These are phyloP conservation scores for Solanum tacnaense DNA, from an alignment of 257 asterid genomes.

Conservation along the genomic window DNA sequence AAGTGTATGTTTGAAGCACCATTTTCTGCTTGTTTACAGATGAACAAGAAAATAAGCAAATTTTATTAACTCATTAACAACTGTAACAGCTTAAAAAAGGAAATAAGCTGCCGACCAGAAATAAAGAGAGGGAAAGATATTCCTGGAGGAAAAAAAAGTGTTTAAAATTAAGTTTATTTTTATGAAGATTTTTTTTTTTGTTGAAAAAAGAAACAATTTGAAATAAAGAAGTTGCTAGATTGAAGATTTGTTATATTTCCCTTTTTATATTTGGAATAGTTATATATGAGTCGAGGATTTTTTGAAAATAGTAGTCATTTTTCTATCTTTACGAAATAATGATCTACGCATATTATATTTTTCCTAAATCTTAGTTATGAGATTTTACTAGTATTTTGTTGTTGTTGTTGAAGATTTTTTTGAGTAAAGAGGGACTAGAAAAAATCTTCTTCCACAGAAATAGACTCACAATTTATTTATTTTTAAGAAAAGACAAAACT, in stretches of 20 bases:
- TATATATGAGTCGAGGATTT: not conserved
- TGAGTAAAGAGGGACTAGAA: not conserved
- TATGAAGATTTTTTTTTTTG: not conserved
- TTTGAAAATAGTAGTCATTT: accelerated
- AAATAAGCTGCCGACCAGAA: not conserved
- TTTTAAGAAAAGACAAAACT: not conserved
- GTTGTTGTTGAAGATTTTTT: not conserved
- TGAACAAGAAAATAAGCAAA: not conserved
- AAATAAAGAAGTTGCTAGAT: not conserved
- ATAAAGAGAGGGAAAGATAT: not conserved
- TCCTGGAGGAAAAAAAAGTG: not conserved
- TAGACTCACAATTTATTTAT: not conserved
- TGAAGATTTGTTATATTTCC: no score
- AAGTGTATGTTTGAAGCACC: slow-evolving; percentile 18
- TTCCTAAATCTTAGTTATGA: not conserved
- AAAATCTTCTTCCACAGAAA: not conserved
- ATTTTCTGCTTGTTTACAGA: not conserved
- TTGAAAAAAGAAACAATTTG: not conserved
- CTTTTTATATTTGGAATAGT: no score
- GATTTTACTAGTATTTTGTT: no score
- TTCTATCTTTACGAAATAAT: no score
- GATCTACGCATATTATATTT: no score
- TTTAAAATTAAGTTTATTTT: not conserved
- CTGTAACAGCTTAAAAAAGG: not conserved
- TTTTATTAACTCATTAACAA: not conserved